A percentile compares a stretch with the other conserved stretches of the same genome.
Conservation (phyloP, 106 monocot species). For the Phalaenopsis equestris region DNA sequence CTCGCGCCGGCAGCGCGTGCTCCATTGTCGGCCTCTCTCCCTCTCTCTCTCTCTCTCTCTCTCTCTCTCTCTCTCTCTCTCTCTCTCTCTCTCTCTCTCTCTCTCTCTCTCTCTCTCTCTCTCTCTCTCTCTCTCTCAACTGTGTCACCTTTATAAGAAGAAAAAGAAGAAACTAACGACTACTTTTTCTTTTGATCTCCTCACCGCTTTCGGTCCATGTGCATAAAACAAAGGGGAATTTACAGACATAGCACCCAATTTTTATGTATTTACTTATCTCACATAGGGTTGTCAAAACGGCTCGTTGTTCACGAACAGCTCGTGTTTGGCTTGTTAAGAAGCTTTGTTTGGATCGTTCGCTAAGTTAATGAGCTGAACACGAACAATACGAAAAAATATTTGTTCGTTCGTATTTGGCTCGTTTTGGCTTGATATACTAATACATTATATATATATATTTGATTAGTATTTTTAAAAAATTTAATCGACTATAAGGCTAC, state of each 20-base stretch:
- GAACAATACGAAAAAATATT: no score
- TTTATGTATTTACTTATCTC: no score
- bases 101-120: background rate
- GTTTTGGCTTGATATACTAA: no score
- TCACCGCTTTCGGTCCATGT: background rate
- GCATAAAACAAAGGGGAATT: background rate
- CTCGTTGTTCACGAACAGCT: no score
- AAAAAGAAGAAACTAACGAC: background rate
- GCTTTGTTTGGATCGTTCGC: no score
- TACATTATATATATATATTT: no score
- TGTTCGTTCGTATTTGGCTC: no score
- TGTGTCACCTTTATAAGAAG: background rate
- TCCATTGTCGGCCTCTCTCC: background rate
- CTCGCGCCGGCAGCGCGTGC: constrained; percentile 8
- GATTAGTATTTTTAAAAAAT: no score
- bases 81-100: background rate
- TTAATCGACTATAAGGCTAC: no score
- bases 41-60: background rate
- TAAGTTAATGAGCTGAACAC: no score
- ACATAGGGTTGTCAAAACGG: no score
- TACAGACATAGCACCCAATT: background rate
- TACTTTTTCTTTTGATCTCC: background rate
- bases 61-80: background rate
- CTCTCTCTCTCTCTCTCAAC: background rate
- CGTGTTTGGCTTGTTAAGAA: no score